Base-by-base conservation (phyloP, 176 grass and related monocot species). In the Oryza meyeriana region DNA sequence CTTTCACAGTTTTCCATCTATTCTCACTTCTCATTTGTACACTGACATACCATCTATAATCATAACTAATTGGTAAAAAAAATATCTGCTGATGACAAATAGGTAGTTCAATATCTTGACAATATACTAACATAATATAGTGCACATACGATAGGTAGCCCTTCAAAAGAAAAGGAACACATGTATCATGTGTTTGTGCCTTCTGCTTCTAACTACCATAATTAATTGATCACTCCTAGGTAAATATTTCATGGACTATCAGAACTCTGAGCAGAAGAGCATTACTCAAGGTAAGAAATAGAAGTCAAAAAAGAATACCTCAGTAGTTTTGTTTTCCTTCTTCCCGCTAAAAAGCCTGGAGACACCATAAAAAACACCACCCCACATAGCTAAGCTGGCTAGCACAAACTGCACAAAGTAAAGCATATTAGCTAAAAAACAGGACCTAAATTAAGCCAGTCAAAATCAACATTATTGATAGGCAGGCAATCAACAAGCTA, bases 331-430 rank as follows among this genome's bases (percentile, higher is more conserved):
- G 4, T 61, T 64, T 66, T 96, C 79, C 45, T 89, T 91, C 45
- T 88, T 93, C 5, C 89, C 89, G 9, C 91, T 78, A 26, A 89
- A 83, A 41, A 76, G 0, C 61, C 77, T 97, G 2, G 31, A 73
- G 55, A 74, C 86, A 67, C 94, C 91, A 71, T 83, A 97, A 14
- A 91, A 70, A 44, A 89, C 0, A 38, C 25, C 50, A 12, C 88
- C 94, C 94, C 94, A 97, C 84, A 72, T 77, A 4, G 81, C 76
- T 3, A 97, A 61, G 57, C 91, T 97, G 38, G 85, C 70, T 20
- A 97, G 78, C 44, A 97, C 94, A 87, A 97, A 91, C 94, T 97
- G 61, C 42, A 84, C 14, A 75, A 34, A 30, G 25, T 10, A 68
- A 20, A 42, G 47, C 12, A 83, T 66, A 66, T 27, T 69, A 20